These are phyloP conservation scores for Picochlorum sp. DNA, from an alignment of 139 green algal species.

Conservation along the genomic window DNA sequence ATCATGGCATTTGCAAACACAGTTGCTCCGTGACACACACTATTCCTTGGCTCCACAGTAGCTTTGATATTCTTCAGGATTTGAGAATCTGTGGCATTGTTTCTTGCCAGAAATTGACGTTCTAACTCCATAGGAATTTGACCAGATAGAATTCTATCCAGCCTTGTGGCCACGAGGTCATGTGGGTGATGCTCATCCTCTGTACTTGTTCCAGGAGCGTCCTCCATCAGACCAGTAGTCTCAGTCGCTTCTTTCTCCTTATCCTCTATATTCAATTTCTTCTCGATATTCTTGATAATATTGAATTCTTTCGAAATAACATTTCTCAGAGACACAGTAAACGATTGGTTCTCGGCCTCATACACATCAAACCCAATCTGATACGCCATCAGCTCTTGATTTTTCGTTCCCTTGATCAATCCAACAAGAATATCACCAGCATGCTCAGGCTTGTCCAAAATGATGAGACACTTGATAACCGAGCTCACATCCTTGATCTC, in stretches of 20 bases:
- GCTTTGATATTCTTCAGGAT: constrained; percentile 89
- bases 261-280: constrained; percentile 8
- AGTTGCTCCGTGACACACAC: constrained; percentile 82
- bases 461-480: constrained; percentile 88
- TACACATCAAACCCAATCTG: constrained; percentile 96
- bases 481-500: constrained; percentile 60
- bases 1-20: constrained; percentile 95
- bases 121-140: constrained; percentile 76
- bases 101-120: constrained; percentile 90
- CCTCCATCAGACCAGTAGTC: not conserved
- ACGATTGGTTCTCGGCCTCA: constrained; percentile 89
- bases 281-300: not conserved
- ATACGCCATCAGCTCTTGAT: constrained; percentile 80
- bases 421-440: constrained; percentile 74
- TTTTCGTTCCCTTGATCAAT: constrained; percentile 60
- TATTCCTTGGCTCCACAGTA: constrained; percentile 61
- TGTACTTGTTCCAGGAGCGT: constrained; percentile 14
- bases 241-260: constrained; percentile 30
- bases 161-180: not conserved
- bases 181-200: not conserved
- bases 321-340: constrained; percentile 44
- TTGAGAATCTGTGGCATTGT: constrained; percentile 70
- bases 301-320: constrained; percentile 7
- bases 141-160: constrained; percentile 63
- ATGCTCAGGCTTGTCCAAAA: constrained; percentile 72